Conservation (phyloP, 768 basidiomycete species). For the Paxillus involutus region DNA sequence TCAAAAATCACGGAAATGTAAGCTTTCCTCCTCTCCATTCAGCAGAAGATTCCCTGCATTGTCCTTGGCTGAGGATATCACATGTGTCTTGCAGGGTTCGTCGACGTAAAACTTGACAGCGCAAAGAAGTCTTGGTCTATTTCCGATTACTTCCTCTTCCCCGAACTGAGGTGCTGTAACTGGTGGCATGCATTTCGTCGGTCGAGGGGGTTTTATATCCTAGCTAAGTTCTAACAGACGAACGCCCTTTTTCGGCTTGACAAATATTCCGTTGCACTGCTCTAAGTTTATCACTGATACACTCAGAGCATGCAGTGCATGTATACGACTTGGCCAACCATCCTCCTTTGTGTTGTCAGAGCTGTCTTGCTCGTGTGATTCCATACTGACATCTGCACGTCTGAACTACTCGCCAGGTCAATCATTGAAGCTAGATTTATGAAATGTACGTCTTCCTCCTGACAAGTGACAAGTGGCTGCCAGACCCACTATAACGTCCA, state of each 20-base stretch:
- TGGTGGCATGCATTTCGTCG: neutral
- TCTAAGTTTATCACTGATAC: no score
- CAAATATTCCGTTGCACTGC: no score
- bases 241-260: neutral
- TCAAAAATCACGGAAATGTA: neutral
- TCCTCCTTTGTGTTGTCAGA: neutral
- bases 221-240: neutral
- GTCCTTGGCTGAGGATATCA: neutral
- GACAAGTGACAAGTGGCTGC: no score
- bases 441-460: neutral
- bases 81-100: neutral
- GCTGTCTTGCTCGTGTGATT: neutral
- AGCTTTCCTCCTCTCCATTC: neutral
- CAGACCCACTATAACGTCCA: neutral
- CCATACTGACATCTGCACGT: neutral
- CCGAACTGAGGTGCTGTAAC: neutral
- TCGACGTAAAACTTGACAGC: conserved; percentile 1
- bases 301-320: no score
- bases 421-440: neutral
- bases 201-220: neutral
- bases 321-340: neutral
- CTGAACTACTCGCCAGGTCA: neutral
- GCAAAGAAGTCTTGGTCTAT: neutral
- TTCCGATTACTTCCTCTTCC: neutral
- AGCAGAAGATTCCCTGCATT: neutral